Conservation (phyloP, 2,329 filamentous ascomycete species). For the Ophiocordyceps camponoti-rufipedis region DNA sequence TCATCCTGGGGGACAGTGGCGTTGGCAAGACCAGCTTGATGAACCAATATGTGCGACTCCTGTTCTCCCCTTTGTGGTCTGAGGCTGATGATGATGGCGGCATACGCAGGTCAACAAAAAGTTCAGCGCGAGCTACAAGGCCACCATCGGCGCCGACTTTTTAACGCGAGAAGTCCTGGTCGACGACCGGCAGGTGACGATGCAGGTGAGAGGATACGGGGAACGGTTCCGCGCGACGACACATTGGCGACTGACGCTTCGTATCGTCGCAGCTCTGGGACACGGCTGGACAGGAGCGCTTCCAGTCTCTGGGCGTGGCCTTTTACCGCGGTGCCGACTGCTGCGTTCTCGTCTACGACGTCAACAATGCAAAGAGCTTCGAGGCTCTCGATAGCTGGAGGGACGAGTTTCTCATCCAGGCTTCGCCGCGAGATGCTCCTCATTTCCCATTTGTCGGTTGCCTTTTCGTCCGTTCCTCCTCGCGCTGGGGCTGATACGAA, state of each 20-base stretch:
- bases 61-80: neutral
- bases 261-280: slow-evolving; percentile 62
- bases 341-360: slow-evolving; percentile 93
- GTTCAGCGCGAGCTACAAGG: slow-evolving; percentile 99
- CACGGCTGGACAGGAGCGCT: slow-evolving; percentile 90
- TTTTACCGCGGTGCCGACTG: slow-evolving; percentile 97
- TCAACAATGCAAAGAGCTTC: slow-evolving; percentile 98
- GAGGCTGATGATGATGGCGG: slow-evolving; percentile 3
- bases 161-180: slow-evolving; percentile 95
- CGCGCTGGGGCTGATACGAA: neutral
- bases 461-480: neutral
- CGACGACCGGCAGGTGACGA: slow-evolving; percentile 91
- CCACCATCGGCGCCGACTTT: slow-evolving; percentile 96
- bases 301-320: slow-evolving; percentile 90
- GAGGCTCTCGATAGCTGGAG: slow-evolving; percentile 97
- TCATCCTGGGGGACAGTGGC: slow-evolving; percentile 96
- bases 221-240: neutral
- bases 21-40: slow-evolving; percentile 99
- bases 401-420: slow-evolving; percentile 95
- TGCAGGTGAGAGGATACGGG: slow-evolving; percentile 52
- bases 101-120: slow-evolving; percentile 87
- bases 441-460: slow-evolving; percentile 84
- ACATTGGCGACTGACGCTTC: neutral
- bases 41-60: slow-evolving; percentile 93
- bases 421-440: slow-evolving; percentile 86